Evolutionary conservation across 2,329 filamentous ascomycete genomes (phyloP).

Genomic region (Seiridium cupressi): DNA sequence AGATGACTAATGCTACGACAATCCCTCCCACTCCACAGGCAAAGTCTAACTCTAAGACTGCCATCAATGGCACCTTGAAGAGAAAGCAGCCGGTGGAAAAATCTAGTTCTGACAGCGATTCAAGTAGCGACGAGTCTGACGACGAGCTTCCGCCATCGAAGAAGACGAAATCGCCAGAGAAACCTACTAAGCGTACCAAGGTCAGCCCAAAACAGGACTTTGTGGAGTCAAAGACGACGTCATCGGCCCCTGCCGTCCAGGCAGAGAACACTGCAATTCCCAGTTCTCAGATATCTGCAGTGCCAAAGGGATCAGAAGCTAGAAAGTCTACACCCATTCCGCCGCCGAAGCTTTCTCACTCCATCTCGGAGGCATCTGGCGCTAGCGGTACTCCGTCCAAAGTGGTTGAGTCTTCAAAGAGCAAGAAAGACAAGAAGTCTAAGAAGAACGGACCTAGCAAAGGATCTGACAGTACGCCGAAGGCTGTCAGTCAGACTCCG

Average conservation of each 20-base stretch:
- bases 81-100: conserved; percentile 34
- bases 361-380: conserved; percentile 19
- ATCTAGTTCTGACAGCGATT: conserved; percentile 13
- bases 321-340: conserved; percentile 15
- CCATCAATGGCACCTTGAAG: conserved; percentile 24
- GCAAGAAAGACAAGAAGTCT: conserved; percentile 29
- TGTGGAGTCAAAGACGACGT: background rate
- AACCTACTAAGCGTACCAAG: conserved; percentile 32
- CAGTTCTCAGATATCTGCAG: conserved; percentile 20
- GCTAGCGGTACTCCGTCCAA: conserved; percentile 20
- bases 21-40: conserved; percentile 14
- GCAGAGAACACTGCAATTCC: conserved; percentile 15
- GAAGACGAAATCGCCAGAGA: conserved; percentile 2
- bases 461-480: background rate
- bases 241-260: conserved; percentile 17
- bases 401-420: conserved; percentile 20
- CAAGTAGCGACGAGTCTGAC: conserved; percentile 12
- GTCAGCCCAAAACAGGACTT: conserved; percentile 38
- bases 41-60: conserved; percentile 14
- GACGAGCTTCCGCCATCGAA: conserved; percentile 26
- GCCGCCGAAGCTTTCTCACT: conserved; percentile 23
- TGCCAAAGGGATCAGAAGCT: background rate
- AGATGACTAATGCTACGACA: conserved; percentile 41
- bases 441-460: conserved; percentile 24
- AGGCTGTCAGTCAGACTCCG: conserved; percentile 20